These are phyloP conservation scores for Chrysanthemum lavandulifolium DNA, from an alignment of 129 eudicot genomes.

Conservation along the genomic window DNA sequence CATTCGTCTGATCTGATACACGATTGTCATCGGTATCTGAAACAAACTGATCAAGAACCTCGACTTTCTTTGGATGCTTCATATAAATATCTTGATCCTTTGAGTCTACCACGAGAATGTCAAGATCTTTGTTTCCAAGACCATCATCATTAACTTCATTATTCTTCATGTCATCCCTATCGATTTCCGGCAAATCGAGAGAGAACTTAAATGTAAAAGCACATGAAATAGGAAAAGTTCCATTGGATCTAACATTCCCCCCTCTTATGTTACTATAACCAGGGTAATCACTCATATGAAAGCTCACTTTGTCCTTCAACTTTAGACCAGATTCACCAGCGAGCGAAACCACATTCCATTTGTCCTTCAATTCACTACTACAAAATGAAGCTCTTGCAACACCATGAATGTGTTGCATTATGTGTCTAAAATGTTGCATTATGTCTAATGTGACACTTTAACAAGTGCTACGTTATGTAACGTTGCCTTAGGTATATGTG, in stretches of 20 bases:
- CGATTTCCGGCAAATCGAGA: conserved; percentile 12
- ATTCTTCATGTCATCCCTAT: background rate
- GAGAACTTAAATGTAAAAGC: conserved; percentile 43
- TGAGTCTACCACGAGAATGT: conserved; percentile 2
- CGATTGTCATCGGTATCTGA: background rate
- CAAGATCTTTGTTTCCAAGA: background rate
- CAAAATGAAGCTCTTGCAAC: too few species aligned
- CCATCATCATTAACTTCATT: background rate
- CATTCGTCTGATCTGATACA: background rate
- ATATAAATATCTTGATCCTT: background rate
- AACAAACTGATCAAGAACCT: background rate
- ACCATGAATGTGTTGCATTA: too few species aligned
- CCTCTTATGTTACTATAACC: conserved; percentile 51
- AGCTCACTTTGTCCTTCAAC: conserved; percentile 30
- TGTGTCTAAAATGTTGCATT: too few species aligned
- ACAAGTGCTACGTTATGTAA: too few species aligned
- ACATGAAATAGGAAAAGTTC: conserved; percentile 33
- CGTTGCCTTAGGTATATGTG: too few species aligned
- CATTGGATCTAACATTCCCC: conserved; percentile 27
- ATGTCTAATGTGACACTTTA: too few species aligned
- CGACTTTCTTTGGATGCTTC: background rate
- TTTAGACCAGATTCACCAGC: conserved; percentile 32
- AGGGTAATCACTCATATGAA: conserved; percentile 22
- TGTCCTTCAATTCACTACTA: too few species aligned
- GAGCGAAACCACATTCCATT: conserved; percentile 42